A percentile compares a stretch with the other conserved stretches of the same genome.
These are phyloP conservation scores for Dothistroma septosporum DNA, from an alignment of 2,329 filamentous ascomycete genomes.

Conservation along the genomic window DNA sequence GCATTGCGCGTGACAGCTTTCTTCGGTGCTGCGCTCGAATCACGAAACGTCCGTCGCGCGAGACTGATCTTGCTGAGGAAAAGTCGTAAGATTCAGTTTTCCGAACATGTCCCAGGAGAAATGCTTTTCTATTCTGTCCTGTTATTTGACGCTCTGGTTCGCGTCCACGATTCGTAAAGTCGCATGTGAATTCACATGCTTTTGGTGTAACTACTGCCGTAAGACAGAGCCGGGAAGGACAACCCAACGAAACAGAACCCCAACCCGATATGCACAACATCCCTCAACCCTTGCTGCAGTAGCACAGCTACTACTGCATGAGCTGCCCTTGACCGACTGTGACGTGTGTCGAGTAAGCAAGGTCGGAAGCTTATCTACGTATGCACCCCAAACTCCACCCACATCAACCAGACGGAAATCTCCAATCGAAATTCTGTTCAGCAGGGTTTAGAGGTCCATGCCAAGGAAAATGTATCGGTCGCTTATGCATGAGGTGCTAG, in stretches of 20 bases:
- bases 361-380: background rate
- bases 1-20: too few species aligned
- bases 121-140: background rate
- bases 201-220: background rate
- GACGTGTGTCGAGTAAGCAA: slow-evolving; percentile 9
- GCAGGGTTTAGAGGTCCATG: slow-evolving; percentile 68
- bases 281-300: background rate
- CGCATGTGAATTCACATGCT: background rate
- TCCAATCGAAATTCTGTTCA: background rate
- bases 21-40: too few species aligned
- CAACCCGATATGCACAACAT: slow-evolving; percentile 2
- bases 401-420: background rate
- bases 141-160: background rate
- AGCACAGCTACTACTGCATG: background rate
- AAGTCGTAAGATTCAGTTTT: too few species aligned
- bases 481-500: slow-evolving; percentile 62
- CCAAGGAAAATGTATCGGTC: slow-evolving; percentile 79
- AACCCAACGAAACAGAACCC: background rate
- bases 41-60: too few species aligned
- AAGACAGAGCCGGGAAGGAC: background rate
- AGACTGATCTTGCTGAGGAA: too few species aligned
- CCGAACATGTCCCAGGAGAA: background rate
- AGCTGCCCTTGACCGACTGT: background rate
- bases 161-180: background rate
- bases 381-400: background rate